These are phyloP conservation scores for Lecanicillium sp. DNA, from an alignment of 2,329 filamentous ascomycete species.

Conservation along the genomic window DNA sequence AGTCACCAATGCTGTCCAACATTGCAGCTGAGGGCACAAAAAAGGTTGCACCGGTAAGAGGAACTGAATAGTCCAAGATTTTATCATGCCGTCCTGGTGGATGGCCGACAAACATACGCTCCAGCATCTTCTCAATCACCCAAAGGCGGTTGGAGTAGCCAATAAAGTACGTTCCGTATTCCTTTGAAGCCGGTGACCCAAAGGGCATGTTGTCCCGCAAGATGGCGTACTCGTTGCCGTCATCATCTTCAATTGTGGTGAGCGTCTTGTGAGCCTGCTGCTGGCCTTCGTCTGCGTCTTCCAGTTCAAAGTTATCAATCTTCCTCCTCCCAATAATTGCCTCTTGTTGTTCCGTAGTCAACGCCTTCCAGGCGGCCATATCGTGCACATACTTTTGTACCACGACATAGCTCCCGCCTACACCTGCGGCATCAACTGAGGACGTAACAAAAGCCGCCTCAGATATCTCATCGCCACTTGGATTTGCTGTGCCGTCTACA, in stretches of 20 bases:
- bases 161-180: constrained; percentile 53
- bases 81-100: constrained; percentile 47
- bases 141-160: constrained; percentile 45
- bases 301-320: constrained; percentile 48
- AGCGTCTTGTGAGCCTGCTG: constrained; percentile 49
- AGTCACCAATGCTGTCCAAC: background rate
- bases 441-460: constrained; percentile 34
- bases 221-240: constrained; percentile 43
- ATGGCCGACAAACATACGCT: constrained; percentile 48
- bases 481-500: constrained; percentile 54
- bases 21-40: constrained; percentile 22
- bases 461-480: constrained; percentile 35
- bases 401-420: constrained; percentile 49
- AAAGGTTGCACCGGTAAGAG: constrained; percentile 45
- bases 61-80: constrained; percentile 45
- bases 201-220: constrained; percentile 56
- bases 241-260: constrained; percentile 42
- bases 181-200: constrained; percentile 39
- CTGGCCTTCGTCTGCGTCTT: constrained; percentile 35
- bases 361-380: constrained; percentile 35
- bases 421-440: constrained; percentile 27
- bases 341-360: constrained; percentile 45
- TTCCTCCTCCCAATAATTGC: constrained; percentile 50
- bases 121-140: constrained; percentile 51
- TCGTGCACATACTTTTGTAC: constrained; percentile 53